These are phyloP conservation scores for Nymphaea colorata DNA, from an alignment of 164 flowering plant genomes.

Conservation along the genomic window DNA sequence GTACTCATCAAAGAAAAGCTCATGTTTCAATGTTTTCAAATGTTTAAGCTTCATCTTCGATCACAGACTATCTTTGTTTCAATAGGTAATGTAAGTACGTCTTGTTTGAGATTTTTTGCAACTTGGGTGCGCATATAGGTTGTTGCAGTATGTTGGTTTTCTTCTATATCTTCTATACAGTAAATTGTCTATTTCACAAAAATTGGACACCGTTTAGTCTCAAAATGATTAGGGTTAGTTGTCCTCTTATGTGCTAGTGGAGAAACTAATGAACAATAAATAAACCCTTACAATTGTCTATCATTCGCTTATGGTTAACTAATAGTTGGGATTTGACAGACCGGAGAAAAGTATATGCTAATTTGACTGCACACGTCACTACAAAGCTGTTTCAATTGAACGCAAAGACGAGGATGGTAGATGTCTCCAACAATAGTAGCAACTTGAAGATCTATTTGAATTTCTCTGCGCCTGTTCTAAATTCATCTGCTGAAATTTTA, in stretches of 20 bases:
- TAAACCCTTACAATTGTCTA: no score
- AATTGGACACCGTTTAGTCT: no score
- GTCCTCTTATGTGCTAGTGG: no score
- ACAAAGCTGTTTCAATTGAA: slow-evolving; percentile 55
- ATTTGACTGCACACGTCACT: slow-evolving; percentile 61
- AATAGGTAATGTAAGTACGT: not conserved
- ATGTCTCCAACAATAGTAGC: slow-evolving; percentile 54
- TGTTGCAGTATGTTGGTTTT: no score
- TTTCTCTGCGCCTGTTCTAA: slow-evolving; percentile 71
- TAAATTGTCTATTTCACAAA: no score
- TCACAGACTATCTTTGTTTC: not conserved
- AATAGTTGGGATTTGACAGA: slow-evolving; percentile 26
- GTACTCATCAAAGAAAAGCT: not conserved
- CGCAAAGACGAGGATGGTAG: slow-evolving; percentile 54
- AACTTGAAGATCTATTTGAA: slow-evolving; percentile 57
- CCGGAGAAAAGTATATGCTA: slow-evolving; percentile 56
- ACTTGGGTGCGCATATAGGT: no score
- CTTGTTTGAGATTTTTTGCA: not conserved
- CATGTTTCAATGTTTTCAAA: not conserved
- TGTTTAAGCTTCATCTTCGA: not conserved
- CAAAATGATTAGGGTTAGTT: no score
- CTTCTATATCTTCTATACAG: no score
- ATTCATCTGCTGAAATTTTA: slow-evolving; percentile 55
- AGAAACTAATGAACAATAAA: no score
- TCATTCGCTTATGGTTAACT: not conserved